A percentile compares a stretch with the other conserved stretches of the same genome.
phyloP scores from a whole-genome alignment of 805 yeast genomes.

The Wickerhamiella sergipiensis region DNA sequence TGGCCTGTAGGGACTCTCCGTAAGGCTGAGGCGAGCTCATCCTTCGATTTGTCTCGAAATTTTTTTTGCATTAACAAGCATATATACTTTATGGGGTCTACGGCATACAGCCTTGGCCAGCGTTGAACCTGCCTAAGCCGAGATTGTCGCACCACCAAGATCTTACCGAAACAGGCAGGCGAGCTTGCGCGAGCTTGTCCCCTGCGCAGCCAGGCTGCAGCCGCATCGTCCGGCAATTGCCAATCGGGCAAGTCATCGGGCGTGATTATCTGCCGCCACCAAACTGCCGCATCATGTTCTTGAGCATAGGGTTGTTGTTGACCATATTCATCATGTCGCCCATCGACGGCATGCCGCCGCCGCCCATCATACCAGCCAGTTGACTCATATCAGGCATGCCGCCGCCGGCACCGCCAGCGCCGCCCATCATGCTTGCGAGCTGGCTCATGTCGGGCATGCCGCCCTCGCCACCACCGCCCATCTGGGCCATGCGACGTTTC shows the following conservation, averaged over 20 bases:
- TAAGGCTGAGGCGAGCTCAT: neutral
- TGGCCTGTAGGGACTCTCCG: neutral
- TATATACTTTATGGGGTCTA: neutral
- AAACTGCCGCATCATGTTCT: slow-evolving; percentile 31
- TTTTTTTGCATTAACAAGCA: neutral
- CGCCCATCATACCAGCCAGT: slow-evolving; percentile 47
- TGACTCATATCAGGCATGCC: slow-evolving; percentile 43
- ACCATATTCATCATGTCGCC: slow-evolving; percentile 49
- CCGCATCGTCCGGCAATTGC: too few species aligned
- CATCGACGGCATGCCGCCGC: slow-evolving; percentile 58
- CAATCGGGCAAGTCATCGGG: neutral
- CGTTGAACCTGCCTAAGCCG: neutral
- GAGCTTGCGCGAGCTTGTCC: too few species aligned
- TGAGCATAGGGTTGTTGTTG: slow-evolving; percentile 34
- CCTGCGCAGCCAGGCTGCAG: too few species aligned
- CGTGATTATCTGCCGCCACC: slow-evolving; percentile 11
- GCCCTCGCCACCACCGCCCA: slow-evolving; percentile 34
- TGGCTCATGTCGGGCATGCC: slow-evolving; percentile 18
- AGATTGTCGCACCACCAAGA: neutral
- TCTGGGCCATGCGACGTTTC: slow-evolving; percentile 31
- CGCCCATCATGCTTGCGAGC: slow-evolving; percentile 21
- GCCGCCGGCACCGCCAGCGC: slow-evolving; percentile 42
- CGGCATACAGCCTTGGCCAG: neutral
- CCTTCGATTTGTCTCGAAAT: neutral
- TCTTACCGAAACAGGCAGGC: neutral